Conservation (phyloP, 78 protist species). For the Pigoraptor vietnamica region DNA sequence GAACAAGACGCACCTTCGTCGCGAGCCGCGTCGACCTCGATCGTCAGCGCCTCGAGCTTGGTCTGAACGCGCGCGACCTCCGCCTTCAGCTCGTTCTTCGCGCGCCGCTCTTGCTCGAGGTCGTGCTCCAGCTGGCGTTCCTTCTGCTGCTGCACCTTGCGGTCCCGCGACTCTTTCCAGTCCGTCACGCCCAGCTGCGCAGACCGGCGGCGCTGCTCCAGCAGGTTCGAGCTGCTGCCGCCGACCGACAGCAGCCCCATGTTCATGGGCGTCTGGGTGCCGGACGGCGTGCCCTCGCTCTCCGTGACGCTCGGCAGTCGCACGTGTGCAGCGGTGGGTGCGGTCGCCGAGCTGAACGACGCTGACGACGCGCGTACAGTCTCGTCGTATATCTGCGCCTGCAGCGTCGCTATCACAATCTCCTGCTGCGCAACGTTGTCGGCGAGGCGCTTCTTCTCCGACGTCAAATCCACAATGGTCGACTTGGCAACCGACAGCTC, state of each 20-base stretch:
- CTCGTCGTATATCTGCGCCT: background rate
- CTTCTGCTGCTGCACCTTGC: background rate
- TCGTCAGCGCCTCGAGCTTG: background rate
- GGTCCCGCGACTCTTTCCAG: background rate
- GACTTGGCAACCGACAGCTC: background rate
- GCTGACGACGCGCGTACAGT: background rate
- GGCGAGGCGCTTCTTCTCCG: background rate
- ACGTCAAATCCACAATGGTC: background rate
- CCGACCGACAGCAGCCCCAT: background rate
- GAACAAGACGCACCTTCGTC: background rate
- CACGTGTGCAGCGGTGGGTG: background rate
- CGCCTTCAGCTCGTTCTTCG: background rate
- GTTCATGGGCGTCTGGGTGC: background rate
- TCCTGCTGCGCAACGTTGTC: background rate
- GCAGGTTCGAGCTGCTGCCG: background rate
- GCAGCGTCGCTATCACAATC: background rate
- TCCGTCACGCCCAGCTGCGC: background rate
- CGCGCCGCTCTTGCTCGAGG: background rate
- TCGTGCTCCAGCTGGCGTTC: background rate
- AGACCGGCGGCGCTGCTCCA: background rate
- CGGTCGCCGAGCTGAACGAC: background rate
- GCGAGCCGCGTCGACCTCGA: background rate
- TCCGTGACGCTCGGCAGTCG: background rate
- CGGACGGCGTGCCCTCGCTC: background rate
- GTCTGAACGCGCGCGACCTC: background rate